Evolutionary conservation across 768 basidiomycete species (phyloP), one percentile per base, ranked within the genome.

Genomic region (Phaffia australis): DNA sequence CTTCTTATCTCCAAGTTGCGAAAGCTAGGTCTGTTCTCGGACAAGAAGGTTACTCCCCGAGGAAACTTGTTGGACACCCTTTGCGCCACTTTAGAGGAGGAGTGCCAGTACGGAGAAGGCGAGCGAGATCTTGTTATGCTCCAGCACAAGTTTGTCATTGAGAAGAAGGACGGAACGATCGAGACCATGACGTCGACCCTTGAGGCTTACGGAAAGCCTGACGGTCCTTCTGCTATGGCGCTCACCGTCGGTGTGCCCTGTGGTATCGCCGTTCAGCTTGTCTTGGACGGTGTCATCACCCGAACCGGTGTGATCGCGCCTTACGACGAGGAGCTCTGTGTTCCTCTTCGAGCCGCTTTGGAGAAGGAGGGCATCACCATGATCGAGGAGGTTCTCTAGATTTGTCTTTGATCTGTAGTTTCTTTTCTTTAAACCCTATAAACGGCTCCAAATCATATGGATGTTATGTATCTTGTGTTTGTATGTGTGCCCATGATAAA

Each of bases 71-170:
- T 99, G 70, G 91, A 95, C 78, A 93, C 95, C 3, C 86, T 99
- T 68, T 95, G 93, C 75, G 88, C 83, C 2, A 85, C 82, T 25
- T 83, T 99, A 58, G 93, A 99, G 80, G 83, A 80, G 68, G 82
- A 94, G 75, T 95, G 97, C 89, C 83, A 85, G 77, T 97, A 94
- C 78, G 87, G 85, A 70, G 78, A 81, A 56, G 89, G 89, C 70
- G 92, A 98, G 78, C 86, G 89, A 15, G 94, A 99, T 77, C 83
- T 98, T 69, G 89, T 99, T 68, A 89, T 98, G 85, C 84, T 99
- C 63, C 94, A 97, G 79, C 94, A 99, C 83, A 94, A 93, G 80
- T 98, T 99, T 75, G 79, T 89, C 71, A 85, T 98, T 48, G 85
- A 92, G 75, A 88, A 87, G 83, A 81, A 82, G 46, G 89, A 97